Percentiles rank a stretch among this genome's conserved stretches.
Conservation (phyloP, 2,329 filamentous ascomycete genomes). For the Aspergillus tanneri region DNA sequence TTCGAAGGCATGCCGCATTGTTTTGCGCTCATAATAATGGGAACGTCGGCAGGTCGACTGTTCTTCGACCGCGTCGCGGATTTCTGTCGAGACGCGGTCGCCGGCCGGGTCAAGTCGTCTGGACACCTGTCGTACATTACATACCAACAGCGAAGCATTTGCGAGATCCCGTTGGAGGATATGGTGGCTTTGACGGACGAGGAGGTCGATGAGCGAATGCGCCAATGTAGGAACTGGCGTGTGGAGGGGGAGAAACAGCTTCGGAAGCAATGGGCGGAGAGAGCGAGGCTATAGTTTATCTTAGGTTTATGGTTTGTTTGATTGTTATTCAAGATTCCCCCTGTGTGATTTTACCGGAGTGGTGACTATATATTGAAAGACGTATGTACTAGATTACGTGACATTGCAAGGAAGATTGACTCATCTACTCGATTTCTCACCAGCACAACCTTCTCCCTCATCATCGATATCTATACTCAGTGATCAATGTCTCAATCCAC, state of each 20-base stretch:
- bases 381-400: too few species aligned
- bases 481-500: too few species aligned
- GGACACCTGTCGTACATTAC: constrained; percentile 34
- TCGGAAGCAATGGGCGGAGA: constrained; percentile 31
- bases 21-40: constrained; percentile 58
- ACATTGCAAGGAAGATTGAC: too few species aligned
- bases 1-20: constrained; percentile 51
- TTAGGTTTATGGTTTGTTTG: not conserved
- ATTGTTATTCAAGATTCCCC: not conserved
- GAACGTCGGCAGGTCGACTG: constrained; percentile 46
- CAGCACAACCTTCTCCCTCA: too few species aligned
- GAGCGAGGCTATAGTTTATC: constrained; percentile 21
- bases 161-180: constrained; percentile 35
- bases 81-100: constrained; percentile 49
- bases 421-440: too few species aligned
- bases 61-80: constrained; percentile 57
- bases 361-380: too few species aligned
- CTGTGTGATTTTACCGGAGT: not conserved
- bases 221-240: constrained; percentile 31
- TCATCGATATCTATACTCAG: too few species aligned
- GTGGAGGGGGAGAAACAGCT: constrained; percentile 37
- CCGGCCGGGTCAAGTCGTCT: constrained; percentile 27
- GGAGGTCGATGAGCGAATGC: constrained; percentile 34
- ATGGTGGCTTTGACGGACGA: constrained; percentile 36
- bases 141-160: constrained; percentile 27